Conservation (phyloP, 352 stramenopile genomes). For the Globisporangium ultimum region DNA sequence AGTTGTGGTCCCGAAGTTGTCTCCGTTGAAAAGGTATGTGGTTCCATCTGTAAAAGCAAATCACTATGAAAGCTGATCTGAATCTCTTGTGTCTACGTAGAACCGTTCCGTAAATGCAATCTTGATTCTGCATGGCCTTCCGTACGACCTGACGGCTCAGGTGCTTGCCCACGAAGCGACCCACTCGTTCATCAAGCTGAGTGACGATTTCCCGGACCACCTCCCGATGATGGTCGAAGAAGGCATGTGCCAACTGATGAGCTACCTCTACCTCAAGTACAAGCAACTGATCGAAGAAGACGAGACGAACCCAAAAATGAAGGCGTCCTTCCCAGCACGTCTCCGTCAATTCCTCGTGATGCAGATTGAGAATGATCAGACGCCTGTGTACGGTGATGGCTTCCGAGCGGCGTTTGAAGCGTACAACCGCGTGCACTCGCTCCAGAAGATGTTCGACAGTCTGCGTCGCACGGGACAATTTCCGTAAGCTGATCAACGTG, state of each 20-base stretch:
- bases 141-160: conserved; percentile 70
- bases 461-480: conserved; percentile 45
- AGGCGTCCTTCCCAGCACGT: conserved; percentile 29
- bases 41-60: not conserved
- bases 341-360: conserved; percentile 67
- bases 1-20: conserved; percentile 35
- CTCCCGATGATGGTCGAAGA: conserved; percentile 56
- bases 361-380: conserved; percentile 58
- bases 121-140: conserved; percentile 64
- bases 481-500: conserved; percentile 16
- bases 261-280: conserved; percentile 74
- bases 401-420: conserved; percentile 59
- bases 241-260: conserved; percentile 75
- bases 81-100: conserved; percentile 16
- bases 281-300: conserved; percentile 47
- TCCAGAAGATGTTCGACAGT: conserved; percentile 63
- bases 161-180: conserved; percentile 74
- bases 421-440: conserved; percentile 62
- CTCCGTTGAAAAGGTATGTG: conserved; percentile 45
- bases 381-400: conserved; percentile 60
- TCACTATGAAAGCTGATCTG: not conserved
- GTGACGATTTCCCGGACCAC: conserved; percentile 56
- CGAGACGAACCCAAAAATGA: conserved; percentile 26
- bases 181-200: conserved; percentile 72
- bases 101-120: conserved; percentile 69